phyloP scores from a whole-genome alignment of 805 yeast genomes.

The Myxozyma sirexii region DNA sequence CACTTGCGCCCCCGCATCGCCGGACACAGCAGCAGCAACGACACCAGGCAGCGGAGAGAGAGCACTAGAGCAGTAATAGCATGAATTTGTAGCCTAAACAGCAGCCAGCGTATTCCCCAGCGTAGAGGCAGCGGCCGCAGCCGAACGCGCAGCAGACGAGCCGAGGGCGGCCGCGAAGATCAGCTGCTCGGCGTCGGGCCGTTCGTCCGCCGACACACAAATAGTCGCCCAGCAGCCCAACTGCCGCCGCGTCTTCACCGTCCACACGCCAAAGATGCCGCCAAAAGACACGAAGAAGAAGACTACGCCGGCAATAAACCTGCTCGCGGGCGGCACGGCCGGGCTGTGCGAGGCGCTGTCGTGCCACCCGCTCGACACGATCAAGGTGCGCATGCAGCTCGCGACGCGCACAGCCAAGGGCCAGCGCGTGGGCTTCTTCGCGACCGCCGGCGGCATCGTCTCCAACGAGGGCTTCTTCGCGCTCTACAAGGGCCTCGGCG shows the following conservation, averaged over 20 bases:
- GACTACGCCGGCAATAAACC: constrained; percentile 36
- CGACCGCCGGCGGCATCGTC: constrained; percentile 78
- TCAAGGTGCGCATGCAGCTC: constrained; percentile 96
- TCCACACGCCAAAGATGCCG: constrained; percentile 1
- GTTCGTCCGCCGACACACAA: constrained; percentile 2
- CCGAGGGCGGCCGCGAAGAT: constrained; percentile 1
- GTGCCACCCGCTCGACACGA: constrained; percentile 97
- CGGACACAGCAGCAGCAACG: no score
- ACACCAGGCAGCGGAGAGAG: no score
- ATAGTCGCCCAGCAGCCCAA: neutral
- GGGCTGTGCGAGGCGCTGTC: constrained; percentile 94
- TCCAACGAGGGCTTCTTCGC: constrained; percentile 81
- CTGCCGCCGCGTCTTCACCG: neutral
- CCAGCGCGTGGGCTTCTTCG: constrained; percentile 77
- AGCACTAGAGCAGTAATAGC: no score
- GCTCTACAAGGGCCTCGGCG: constrained; percentile 92
- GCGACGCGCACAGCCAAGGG: constrained; percentile 58
- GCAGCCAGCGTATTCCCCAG: neutral
- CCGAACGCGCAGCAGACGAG: neutral
- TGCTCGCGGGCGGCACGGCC: constrained; percentile 88
- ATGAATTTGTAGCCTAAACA: no score
- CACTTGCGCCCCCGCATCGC: no score
- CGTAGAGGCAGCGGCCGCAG: neutral
- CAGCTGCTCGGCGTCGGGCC: constrained; percentile 5
- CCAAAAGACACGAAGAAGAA: constrained; percentile 30